These are phyloP conservation scores for Cylindrotheca closterium DNA, from an alignment of 108 stramenopile species.

Conservation along the genomic window DNA sequence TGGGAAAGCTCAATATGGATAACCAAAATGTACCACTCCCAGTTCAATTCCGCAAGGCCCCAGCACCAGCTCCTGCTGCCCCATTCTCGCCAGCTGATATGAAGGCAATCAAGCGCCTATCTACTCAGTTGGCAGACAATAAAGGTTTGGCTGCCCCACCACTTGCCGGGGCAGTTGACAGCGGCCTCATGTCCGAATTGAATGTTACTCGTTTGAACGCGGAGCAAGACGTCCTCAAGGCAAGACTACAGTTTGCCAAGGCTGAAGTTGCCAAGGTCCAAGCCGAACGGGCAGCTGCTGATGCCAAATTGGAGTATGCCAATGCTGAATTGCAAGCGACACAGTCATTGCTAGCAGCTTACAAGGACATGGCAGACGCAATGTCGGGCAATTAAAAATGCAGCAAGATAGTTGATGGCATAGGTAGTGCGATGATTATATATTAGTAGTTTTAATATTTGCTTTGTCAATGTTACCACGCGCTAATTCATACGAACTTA, in stretches of 20 bases:
- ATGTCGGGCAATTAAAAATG: not conserved
- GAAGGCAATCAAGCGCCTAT: not conserved
- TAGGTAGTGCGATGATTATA: too few relatives aligned
- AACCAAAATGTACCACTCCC: not conserved
- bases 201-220: not conserved
- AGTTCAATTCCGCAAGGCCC: not conserved
- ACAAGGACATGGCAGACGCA: not conserved
- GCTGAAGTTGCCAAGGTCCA: not conserved
- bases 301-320: not conserved
- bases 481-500: too few relatives aligned
- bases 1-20: too few relatives aligned
- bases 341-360: not conserved
- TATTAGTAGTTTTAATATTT: too few relatives aligned
- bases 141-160: not conserved
- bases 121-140: not conserved
- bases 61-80: not conserved
- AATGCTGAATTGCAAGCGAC: not conserved
- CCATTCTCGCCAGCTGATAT: not conserved
- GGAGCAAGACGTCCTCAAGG: not conserved
- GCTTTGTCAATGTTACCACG: too few relatives aligned
- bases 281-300: not conserved
- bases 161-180: not conserved
- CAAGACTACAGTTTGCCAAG: not conserved
- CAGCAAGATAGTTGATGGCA: too few relatives aligned
- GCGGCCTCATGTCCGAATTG: not conserved